These are phyloP conservation scores for Fusarium tjaetaba DNA, from an alignment of 2,329 filamentous ascomycete genomes.

Conservation along the genomic window DNA sequence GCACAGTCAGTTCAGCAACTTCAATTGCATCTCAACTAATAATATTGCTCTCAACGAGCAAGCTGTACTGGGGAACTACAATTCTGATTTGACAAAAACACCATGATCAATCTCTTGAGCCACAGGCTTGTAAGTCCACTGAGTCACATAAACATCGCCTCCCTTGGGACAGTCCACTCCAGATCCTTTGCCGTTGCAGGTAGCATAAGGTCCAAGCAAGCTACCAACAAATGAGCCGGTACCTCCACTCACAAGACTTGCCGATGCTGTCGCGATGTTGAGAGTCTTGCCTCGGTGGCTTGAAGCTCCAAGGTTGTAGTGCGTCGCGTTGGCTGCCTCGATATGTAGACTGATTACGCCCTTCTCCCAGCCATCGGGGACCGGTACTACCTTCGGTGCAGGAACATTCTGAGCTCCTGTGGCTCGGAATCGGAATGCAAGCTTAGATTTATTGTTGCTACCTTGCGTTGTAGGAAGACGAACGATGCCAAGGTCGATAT, in stretches of 20 bases:
- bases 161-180: constrained; percentile 12
- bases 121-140: constrained; percentile 12
- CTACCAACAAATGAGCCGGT: constrained; percentile 16
- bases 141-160: constrained; percentile 4
- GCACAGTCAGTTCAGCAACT: not conserved
- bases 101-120: constrained; percentile 20
- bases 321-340: constrained; percentile 10
- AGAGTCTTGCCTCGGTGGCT: not conserved
- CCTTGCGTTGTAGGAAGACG: not conserved
- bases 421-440: constrained; percentile 16
- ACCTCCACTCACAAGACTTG: constrained; percentile 19
- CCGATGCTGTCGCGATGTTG: constrained; percentile 2
- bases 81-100: not conserved
- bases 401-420: constrained; percentile 1
- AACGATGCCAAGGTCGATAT: constrained; percentile 21
- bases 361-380: constrained; percentile 17
- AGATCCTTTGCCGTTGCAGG: constrained; percentile 20
- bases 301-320: constrained; percentile 17
- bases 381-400: not conserved
- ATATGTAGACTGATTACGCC: not conserved
- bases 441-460: not conserved
- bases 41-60: not conserved
- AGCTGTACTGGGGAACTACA: not conserved
- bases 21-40: not conserved
- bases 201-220: constrained; percentile 25